Evolutionary conservation across 2,329 filamentous ascomycete genomes (phyloP).

Genomic region (Ascochyta viciae-villosae): DNA sequence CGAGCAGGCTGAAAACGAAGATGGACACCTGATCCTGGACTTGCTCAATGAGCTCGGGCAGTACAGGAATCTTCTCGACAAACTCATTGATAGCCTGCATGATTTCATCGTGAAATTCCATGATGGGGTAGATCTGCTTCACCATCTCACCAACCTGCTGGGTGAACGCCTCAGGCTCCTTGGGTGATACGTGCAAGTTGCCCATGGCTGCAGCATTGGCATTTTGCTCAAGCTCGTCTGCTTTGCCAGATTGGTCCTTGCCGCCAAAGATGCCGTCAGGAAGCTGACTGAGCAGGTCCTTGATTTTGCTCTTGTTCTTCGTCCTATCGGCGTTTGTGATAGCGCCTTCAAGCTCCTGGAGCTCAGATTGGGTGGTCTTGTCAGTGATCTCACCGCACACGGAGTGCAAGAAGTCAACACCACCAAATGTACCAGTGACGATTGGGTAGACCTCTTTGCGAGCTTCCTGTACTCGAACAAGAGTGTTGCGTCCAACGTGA

Average conservation of each 20-base stretch:
- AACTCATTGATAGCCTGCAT: slow-evolving; percentile 79
- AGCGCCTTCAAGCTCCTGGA: slow-evolving; percentile 86
- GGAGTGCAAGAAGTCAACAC: slow-evolving; percentile 91
- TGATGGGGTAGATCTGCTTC: slow-evolving; percentile 83
- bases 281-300: slow-evolving; percentile 81
- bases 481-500: slow-evolving; percentile 80
- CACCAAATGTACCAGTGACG: slow-evolving; percentile 91
- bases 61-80: slow-evolving; percentile 83
- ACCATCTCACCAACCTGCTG: slow-evolving; percentile 76
- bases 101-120: slow-evolving; percentile 89
- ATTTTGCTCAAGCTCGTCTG: slow-evolving; percentile 80
- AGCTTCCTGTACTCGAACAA: slow-evolving; percentile 72
- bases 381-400: slow-evolving; percentile 82
- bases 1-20: slow-evolving; percentile 91
- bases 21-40: slow-evolving; percentile 85
- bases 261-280: slow-evolving; percentile 81
- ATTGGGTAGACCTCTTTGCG: slow-evolving; percentile 75
- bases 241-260: slow-evolving; percentile 75
- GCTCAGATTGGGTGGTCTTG: slow-evolving; percentile 89
- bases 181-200: slow-evolving; percentile 75
- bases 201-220: slow-evolving; percentile 77
- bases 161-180: slow-evolving; percentile 84
- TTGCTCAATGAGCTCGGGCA: slow-evolving; percentile 85
- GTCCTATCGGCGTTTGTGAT: slow-evolving; percentile 69
- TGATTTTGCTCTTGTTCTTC: slow-evolving; percentile 75